phyloP scores from a whole-genome alignment of 805 yeast genomes.

The Teunomyces aglyptinius region DNA sequence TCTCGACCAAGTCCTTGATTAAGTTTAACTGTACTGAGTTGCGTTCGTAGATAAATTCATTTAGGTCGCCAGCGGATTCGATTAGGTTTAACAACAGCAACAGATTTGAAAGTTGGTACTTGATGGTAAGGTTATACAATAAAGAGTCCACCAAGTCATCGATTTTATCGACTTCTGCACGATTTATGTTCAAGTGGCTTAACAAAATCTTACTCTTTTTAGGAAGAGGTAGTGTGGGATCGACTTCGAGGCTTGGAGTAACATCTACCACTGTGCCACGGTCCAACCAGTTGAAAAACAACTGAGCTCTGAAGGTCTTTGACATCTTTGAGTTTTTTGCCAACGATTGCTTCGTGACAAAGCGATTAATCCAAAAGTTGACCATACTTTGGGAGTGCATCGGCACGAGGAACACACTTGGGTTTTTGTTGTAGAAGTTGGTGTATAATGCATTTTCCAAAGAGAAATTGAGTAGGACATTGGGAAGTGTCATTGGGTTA shows the following conservation, averaged over 20 bases:
- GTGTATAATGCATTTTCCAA: slow-evolving; percentile 38
- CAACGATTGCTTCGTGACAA: slow-evolving; percentile 16
- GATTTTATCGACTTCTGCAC: slow-evolving; percentile 35
- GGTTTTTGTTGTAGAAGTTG: slow-evolving; percentile 21
- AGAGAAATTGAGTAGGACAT: slow-evolving; percentile 35
- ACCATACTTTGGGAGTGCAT: slow-evolving; percentile 37
- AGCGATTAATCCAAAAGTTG: slow-evolving; percentile 38
- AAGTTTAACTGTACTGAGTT: slow-evolving; percentile 18
- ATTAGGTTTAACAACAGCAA: slow-evolving; percentile 12
- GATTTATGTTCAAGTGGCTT: background rate
- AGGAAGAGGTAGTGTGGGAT: background rate
- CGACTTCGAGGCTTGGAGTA: background rate
- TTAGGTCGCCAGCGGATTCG: slow-evolving; percentile 17
- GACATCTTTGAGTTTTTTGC: slow-evolving; percentile 4
- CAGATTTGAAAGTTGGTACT: slow-evolving; percentile 35
- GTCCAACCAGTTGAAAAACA: slow-evolving; percentile 10
- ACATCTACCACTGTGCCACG: background rate
- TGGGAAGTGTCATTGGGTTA: slow-evolving; percentile 36
- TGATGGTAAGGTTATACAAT: slow-evolving; percentile 57
- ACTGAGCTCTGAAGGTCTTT: slow-evolving; percentile 13
- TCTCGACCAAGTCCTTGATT: slow-evolving; percentile 13
- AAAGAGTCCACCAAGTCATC: slow-evolving; percentile 69
- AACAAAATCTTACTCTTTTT: background rate
- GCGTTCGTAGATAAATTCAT: slow-evolving; percentile 21
- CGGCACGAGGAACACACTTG: slow-evolving; percentile 26